Evolutionary conservation across 345 rosid genomes (phyloP).

Genomic region (Eucalyptus marginata): DNA sequence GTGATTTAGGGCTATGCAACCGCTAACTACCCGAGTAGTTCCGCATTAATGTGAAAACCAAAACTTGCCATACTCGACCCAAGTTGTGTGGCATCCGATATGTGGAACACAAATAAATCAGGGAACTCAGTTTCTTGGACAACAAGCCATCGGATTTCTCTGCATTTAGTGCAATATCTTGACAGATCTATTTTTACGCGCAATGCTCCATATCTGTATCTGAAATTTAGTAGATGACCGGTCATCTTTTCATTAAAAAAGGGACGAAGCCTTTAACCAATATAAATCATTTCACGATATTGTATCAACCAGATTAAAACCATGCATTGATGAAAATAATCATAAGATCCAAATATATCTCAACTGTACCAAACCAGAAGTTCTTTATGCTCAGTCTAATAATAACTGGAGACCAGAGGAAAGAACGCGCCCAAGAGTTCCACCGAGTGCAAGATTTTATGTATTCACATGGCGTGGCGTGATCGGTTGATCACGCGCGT

Average conservation of each 20-base stretch:
- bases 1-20: neutral
- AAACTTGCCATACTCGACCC: neutral
- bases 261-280: neutral
- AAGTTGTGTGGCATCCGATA: neutral
- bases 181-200: neutral
- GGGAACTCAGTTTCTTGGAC: neutral
- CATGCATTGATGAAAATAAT: neutral
- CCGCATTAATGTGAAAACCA: neutral
- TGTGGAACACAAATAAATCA: neutral
- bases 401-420: neutral
- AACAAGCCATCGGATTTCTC: neutral
- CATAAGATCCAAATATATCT: neutral
- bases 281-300: neutral
- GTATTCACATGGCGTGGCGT: neutral
- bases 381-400: neutral
- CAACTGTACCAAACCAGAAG: neutral
- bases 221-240: rapidly evolving
- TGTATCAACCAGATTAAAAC: neutral
- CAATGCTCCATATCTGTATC: rapidly evolving
- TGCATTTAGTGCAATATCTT: neutral
- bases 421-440: neutral
- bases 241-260: neutral
- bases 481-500: neutral
- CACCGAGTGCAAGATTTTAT: neutral
- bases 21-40: neutral